phyloP scores from a whole-genome alignment of 257 asterid genomes.

The Solanum pennellii region DNA sequence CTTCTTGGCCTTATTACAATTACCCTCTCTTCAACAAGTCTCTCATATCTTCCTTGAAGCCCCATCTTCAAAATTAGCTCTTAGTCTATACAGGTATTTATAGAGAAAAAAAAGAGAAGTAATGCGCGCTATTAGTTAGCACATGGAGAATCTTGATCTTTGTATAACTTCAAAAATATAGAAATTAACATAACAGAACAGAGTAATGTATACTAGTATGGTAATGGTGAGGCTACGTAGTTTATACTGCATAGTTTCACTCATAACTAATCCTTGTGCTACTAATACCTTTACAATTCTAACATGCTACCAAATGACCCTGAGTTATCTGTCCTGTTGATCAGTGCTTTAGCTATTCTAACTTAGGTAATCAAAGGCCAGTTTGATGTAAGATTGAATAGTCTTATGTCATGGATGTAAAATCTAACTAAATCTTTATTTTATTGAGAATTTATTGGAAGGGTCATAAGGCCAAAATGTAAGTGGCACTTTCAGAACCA shows the following conservation, averaged over 20 bases:
- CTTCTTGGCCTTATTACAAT: constrained; percentile 19
- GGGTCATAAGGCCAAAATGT: not conserved
- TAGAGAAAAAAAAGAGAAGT: not conserved
- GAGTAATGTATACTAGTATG: not conserved
- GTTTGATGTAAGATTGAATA: no score
- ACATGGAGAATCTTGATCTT: constrained; percentile 27
- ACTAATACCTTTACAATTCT: no score
- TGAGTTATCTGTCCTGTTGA: no score
- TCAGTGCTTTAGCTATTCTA: no score
- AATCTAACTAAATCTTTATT: no score
- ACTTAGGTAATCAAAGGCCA: no score
- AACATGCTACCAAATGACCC: not conserved
- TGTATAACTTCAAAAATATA: not conserved
- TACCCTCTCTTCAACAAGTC: constrained; percentile 23
- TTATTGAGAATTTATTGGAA: not conserved
- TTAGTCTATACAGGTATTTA: not conserved
- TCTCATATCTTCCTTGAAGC: constrained; percentile 24
- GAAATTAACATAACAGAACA: not conserved
- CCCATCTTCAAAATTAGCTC: not conserved
- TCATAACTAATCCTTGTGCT: not conserved
- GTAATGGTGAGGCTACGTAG: not conserved
- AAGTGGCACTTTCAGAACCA: not conserved
- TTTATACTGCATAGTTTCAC: no score
- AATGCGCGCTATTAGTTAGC: not conserved
- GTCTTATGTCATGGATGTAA: no score